Evolutionary conservation across 169 alveolate species (phyloP).

Genomic region (Prorocentrum cordatum): DNA sequence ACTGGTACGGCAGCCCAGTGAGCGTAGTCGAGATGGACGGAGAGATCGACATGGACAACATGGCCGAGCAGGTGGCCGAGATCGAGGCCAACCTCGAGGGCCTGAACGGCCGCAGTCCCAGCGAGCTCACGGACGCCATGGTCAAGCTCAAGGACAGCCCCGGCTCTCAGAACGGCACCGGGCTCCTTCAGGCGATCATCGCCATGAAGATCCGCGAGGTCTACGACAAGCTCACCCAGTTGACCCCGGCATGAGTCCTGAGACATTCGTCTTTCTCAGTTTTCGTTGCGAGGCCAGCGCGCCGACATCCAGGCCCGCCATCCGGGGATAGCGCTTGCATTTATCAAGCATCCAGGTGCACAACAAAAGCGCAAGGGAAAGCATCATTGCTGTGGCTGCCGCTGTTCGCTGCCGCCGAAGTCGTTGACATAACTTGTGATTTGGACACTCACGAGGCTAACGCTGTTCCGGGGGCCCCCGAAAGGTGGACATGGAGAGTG

Average conservation of each 20-base stretch:
- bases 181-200: slow-evolving; percentile 41
- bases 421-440: too few species aligned
- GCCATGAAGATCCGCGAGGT: slow-evolving; percentile 67
- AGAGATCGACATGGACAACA: slow-evolving; percentile 70
- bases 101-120: not conserved
- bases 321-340: not conserved
- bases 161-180: slow-evolving; percentile 65
- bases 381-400: too few species aligned
- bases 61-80: slow-evolving; percentile 38
- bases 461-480: too few species aligned
- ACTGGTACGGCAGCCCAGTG: slow-evolving; percentile 54
- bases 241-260: not conserved
- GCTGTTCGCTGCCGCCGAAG: too few species aligned
- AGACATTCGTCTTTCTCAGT: not conserved
- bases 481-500: too few species aligned
- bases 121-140: slow-evolving; percentile 52
- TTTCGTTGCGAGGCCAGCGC: not conserved
- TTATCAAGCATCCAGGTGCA: not conserved
- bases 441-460: too few species aligned
- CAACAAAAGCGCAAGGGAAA: not conserved
- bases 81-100: slow-evolving; percentile 45
- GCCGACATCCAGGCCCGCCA: too few species aligned
- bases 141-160: slow-evolving; percentile 35
- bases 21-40: slow-evolving; percentile 69
- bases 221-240: slow-evolving; percentile 33